Conservation (phyloP, 805 yeast genomes). For the Suhomyces sp. region DNA sequence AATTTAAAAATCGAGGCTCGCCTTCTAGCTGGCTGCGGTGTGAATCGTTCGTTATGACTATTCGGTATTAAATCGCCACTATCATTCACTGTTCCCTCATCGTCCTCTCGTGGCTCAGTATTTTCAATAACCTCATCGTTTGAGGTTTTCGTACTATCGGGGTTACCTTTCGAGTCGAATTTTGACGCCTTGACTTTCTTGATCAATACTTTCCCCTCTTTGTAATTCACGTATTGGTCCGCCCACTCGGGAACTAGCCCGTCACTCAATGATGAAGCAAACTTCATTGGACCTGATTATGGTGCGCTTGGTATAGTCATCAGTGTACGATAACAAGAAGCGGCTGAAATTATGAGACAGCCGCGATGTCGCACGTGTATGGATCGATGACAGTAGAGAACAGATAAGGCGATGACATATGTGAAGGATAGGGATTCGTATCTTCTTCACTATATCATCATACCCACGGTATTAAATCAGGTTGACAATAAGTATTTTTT, state of each 20-base stretch:
- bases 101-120: constrained; percentile 11
- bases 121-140: constrained; percentile 9
- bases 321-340: not conserved
- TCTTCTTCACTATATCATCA: not conserved
- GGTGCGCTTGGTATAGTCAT: not conserved
- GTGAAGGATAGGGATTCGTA: not conserved
- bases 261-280: constrained; percentile 63
- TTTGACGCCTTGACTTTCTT: constrained; percentile 28
- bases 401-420: not conserved
- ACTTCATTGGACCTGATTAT: constrained; percentile 62
- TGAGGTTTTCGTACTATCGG: constrained; percentile 17
- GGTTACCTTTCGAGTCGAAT: not conserved
- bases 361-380: not conserved
- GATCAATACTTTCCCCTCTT: constrained; percentile 54
- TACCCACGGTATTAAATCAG: not conserved
- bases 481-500: not conserved
- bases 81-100: not conserved
- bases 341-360: not conserved
- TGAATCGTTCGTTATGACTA: not conserved
- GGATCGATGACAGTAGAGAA: not conserved
- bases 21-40: not conserved
- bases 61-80: not conserved
- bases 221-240: constrained; percentile 73
- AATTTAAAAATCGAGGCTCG: constrained; percentile 21
- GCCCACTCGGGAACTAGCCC: constrained; percentile 87